Evolutionary conservation across 176 grass and related monocot genomes (phyloP), one percentile per base, ranked within the genome.

Genomic region (Cocos nucifera): DNA sequence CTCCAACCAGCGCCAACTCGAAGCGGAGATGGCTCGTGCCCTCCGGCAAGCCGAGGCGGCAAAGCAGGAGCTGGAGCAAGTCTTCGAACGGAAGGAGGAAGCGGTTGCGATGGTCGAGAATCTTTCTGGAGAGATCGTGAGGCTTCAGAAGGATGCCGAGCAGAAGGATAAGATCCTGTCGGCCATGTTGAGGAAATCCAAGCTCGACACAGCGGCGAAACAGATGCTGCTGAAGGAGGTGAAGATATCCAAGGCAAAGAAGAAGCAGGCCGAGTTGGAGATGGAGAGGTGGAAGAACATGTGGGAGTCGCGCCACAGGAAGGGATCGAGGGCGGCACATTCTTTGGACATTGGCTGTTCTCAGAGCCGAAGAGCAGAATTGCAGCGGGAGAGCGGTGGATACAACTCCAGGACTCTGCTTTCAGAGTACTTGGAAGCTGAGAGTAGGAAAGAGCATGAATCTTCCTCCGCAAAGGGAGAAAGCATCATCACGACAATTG

Each of bases 111-210:
- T 75, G 58, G 77, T 83, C 16, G 84, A 80, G 1, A 71, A 82
- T 4, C 77, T 93, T 12, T 76, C 80, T 17, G 54, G 52, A 5
- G 81, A 95, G 73, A 64, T 78, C 0, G 72, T 59, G 32, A 68
- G 64, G 22, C 75, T 89, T 58, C 72, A 80, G 14, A 81, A 73
- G 51, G 90, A 95, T 56, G 77, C 76, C 1, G 79, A 89, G 70
- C 90, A 95, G 61, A 95, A 89, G 79, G 85, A 89, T 67, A 95
- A 83, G 64, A 85, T 95, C 49, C 76, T 95, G 12, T 89, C 90
- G 0, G 85, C 85, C 18, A 83, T 95, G 85, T 70, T 95, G 70
- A 75, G 85, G 49, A 95, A 95, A 76, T 89, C 79, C 22, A 95
- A 86, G 78, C 72, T 89, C 27, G 85, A 95, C 57, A 73, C 81